Evolutionary conservation across 2,329 filamentous ascomycete species (phyloP).

Genomic region (Fusarium sp.): DNA sequence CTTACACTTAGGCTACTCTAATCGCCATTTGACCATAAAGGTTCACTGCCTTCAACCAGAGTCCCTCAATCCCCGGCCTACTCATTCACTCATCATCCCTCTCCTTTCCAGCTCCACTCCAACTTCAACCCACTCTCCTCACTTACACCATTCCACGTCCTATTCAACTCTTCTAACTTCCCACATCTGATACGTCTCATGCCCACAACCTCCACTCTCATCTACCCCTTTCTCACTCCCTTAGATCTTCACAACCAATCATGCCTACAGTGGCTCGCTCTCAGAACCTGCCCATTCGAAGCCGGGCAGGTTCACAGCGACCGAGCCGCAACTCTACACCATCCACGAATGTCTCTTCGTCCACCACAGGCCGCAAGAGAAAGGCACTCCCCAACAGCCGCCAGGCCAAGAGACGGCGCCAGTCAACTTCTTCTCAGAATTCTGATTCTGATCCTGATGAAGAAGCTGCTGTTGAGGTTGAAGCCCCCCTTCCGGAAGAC

Average conservation of each 20-base stretch:
- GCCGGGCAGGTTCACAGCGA: not conserved
- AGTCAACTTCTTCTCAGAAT: not conserved
- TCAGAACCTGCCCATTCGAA: not conserved
- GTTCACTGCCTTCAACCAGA: not conserved
- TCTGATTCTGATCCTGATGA: not conserved
- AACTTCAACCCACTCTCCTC: not conserved
- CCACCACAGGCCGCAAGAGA: constrained; percentile 1
- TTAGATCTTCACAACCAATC: not conserved
- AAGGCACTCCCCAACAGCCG: not conserved
- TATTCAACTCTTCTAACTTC: not conserved
- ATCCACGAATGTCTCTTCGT: not conserved
- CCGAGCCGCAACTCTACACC: not conserved
- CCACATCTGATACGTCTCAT: not conserved
- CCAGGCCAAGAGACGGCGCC: constrained; percentile 3
- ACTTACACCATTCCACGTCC: not conserved
- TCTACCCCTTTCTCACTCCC: not conserved
- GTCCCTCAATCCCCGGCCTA: not conserved
- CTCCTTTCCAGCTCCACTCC: not conserved
- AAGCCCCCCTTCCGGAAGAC: constrained; percentile 20
- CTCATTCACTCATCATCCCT: not conserved
- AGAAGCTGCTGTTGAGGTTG: not conserved
- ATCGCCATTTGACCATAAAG: not conserved
- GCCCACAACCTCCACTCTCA: not conserved
- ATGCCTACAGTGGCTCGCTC: not conserved
- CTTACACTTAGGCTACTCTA: not conserved